A percentile compares a stretch with the other conserved stretches of the same genome.
phyloP scores from a whole-genome alignment of 2,329 filamentous ascomycete genomes.

The Claviceps purpurea region DNA sequence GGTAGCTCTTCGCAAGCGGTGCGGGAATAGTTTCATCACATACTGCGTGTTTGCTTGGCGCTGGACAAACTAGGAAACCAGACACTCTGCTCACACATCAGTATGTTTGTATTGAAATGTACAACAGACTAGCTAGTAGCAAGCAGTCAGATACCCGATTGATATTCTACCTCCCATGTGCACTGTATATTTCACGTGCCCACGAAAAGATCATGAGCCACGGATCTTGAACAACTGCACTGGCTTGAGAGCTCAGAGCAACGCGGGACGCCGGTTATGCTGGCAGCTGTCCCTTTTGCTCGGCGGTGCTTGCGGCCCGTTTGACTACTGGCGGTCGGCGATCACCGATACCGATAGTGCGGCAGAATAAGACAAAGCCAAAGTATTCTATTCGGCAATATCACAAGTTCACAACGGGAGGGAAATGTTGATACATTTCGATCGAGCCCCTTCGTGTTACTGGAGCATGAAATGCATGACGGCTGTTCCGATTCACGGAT shows the following conservation, averaged over 20 bases:
- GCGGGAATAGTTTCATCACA: neutral
- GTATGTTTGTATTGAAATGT: neutral
- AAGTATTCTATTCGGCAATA: neutral
- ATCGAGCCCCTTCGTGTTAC: neutral
- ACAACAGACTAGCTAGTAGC: neutral
- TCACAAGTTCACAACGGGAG: neutral
- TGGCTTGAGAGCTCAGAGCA: neutral
- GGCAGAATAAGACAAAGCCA: neutral
- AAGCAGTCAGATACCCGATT: neutral
- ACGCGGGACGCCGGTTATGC: neutral
- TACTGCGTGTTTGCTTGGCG: neutral
- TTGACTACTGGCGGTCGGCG: no score
- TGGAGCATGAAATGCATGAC: neutral
- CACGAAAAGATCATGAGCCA: neutral
- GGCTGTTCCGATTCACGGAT: neutral
- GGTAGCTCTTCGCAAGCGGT: neutral
- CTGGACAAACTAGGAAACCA: neutral
- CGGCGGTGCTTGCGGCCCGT: no score
- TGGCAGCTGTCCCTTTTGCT: no score
- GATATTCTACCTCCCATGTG: neutral
- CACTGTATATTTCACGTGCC: neutral
- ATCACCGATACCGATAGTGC: no score
- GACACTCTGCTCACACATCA: neutral
- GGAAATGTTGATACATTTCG: neutral
- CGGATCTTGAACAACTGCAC: neutral